Base-by-base conservation (phyloP, 106 monocot genomes). In the Allium fistulosum region DNA sequence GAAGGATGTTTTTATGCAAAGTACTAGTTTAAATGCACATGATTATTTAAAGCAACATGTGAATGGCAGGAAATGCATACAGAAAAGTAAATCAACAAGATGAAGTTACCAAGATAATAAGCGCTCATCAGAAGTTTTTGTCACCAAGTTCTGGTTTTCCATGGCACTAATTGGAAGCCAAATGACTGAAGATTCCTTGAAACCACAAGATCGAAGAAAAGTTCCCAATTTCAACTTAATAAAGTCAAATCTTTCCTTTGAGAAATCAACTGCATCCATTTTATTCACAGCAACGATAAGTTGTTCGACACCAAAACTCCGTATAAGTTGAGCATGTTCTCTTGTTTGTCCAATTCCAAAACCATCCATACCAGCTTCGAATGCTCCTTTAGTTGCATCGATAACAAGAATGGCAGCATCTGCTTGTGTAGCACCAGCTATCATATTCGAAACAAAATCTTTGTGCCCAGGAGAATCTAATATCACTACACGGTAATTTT, bases 381-480 rank as follows among this genome's bases (percentile, higher is more conserved):
- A 99, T 37, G 88, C 80, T 52, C 97, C 97, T 55, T 45, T 65
- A 63, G 87, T 85, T 2, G 92, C 84, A 87, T 99, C 97, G 69
- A 99, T 71, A 76, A 99, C 97, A 64, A 99, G 90, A 74, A 99
- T 74, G 67, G 97, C 92, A 17, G 87, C 93, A 80, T 99, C 97
- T 50, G 92, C 97, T 79, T 99, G 97, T 65, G 86, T 83, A 68
- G 97, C 83, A 58, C 97, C 97, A 53, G 90, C 84, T 59, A 99
- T 99, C 84, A 99, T 81, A 78, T 99, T 99, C 53, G 97, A 92
- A 48, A 99, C 90, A 71, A 99, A 93, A 78, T 99, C 92, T 71
- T 83, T 90, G 66, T 99, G 97, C 17, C 97, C 97, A 4, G 97
- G 97, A 9, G 97, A 99, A 63, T 99, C 97, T 11, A 93, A 92